Percentiles rank a stretch among this genome's conserved stretches.
Conservation (phyloP, 192 early-diverging fungal genomes). For the Endogone sp. region DNA sequence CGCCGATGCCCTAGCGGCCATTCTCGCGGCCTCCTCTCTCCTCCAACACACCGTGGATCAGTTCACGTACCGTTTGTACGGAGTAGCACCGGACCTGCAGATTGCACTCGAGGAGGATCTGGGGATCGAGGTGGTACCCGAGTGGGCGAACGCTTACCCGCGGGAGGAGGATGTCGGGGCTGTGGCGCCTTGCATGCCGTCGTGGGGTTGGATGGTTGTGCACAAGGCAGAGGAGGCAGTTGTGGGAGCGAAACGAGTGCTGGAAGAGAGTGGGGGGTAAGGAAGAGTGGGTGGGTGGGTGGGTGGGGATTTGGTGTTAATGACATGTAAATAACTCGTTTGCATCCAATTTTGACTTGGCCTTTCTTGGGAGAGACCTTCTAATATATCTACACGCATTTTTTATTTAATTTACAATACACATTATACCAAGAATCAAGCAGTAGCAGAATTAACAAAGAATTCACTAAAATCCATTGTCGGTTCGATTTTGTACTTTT, state of each 20-base stretch:
- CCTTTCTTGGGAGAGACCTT: not conserved
- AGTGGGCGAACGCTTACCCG: not conserved
- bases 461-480: no score
- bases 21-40: constrained; percentile 24
- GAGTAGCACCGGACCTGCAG: constrained; percentile 37
- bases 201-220: not conserved
- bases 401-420: not conserved
- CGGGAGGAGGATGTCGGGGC: not conserved
- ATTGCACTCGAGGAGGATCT: constrained; percentile 43
- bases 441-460: no score
- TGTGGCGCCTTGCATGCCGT: not conserved
- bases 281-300: not conserved
- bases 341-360: not conserved
- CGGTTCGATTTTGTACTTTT: no score
- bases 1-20: not conserved
- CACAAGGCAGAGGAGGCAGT: not conserved
- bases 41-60: constrained; percentile 55
- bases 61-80: constrained; percentile 43
- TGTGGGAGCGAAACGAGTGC: not conserved
- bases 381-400: not conserved
- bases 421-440: not conserved
- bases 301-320: not conserved
- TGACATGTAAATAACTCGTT: not conserved
- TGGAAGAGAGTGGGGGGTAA: not conserved
- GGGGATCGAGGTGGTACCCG: not conserved